Base-by-base conservation (phyloP, 2,329 filamentous ascomycete species). In the Sclerotinia subarctica region DNA sequence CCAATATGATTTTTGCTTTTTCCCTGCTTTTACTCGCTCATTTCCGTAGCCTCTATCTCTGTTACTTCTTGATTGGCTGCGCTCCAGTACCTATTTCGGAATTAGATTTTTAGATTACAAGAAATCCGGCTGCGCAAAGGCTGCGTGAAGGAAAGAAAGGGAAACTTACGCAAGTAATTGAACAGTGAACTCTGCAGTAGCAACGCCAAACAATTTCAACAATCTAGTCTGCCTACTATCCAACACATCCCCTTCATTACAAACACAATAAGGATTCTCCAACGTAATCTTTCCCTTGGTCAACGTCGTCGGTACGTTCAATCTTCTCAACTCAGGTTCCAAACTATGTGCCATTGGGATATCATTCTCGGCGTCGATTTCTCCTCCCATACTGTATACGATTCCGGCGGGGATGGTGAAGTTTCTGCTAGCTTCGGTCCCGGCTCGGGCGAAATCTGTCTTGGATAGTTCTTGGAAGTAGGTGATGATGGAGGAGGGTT, bases 171-270 rank as follows among this genome's bases (percentile, higher is more conserved):
- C 94, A 79, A 91, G 82, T 72, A 96, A 81, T 76, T 88, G 85
- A 69, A 99, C 88, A 78, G 85, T 89, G 82, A 99, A 99, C 82
- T 98, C 93, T 69, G 93, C 92, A 80, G 95, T 87, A 71, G 91
- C 92, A 68, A 97, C 87, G 65, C 93, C 90, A 81, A 99, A 98
- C 76, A 97, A 84, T 86, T 98, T 98, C 80, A 99, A 80, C 77
- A 99, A 82, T 72, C 93, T 90, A 68, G 95, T 97, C 85, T 99
- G 95, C 75, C 94, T 86, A 73, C 91, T 94, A 80, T 97, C 94
- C 73, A 99, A 81, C 56, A 88, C 85, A 77, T 97, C 88, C 15
- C 94, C 95, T 79, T 93, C 89, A 76, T 88, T 88, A 82, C 94
- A 98, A 62, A 99, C 81, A 68, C 80, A 77, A 62, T 77, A 77